A percentile compares a stretch with the other conserved stretches of the same genome.
Evolutionary conservation across 805 yeast species (phyloP).

Genomic region (Cyberlindnera mrakii): DNA sequence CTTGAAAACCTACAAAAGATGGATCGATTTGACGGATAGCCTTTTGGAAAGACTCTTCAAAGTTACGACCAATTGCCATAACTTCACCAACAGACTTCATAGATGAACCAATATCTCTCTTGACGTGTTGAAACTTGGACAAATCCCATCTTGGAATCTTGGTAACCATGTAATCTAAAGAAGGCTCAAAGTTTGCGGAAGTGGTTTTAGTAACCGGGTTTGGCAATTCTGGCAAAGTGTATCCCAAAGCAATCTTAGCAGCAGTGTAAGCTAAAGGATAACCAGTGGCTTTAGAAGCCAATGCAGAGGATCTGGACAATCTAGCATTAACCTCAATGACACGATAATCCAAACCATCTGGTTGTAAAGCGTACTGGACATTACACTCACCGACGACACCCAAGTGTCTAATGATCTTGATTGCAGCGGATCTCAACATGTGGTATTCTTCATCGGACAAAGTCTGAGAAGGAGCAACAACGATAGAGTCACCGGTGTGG

Average conservation of each 20-base stretch:
- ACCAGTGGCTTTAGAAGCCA: conserved; percentile 98
- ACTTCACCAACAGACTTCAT: conserved; percentile 99
- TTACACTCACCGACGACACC: conserved; percentile 99
- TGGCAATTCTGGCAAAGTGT: conserved; percentile 90
- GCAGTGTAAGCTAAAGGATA: conserved; percentile 98
- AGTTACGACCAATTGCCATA: conserved; percentile 97
- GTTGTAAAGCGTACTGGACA: conserved; percentile 94
- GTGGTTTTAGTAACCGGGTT: conserved; percentile 96
- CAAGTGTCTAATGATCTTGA: conserved; percentile 92
- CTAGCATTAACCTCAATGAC: conserved; percentile 98
- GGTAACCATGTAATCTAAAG: conserved; percentile 92
- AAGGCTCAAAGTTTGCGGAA: conserved; percentile 94
- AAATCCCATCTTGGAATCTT: conserved; percentile 99
- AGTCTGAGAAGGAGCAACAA: conserved; percentile 98
- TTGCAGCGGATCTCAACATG: conserved; percentile 96
- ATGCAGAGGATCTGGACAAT: conserved; percentile 92
- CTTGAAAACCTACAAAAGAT: conserved; percentile 85
- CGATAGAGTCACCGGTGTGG: conserved; percentile 98
- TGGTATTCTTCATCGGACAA: conserved; percentile 95
- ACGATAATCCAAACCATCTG: conserved; percentile 92
- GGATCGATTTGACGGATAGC: conserved; percentile 96
- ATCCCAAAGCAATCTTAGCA: conserved; percentile 92
- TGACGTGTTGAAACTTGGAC: conserved; percentile 90
- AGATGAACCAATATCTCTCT: conserved; percentile 87
- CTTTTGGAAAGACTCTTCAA: conserved; percentile 96